Evolutionary conservation across 768 basidiomycete genomes (phyloP), one percentile per base, ranked within the genome.

Genomic region (Serpula lacrymans): DNA sequence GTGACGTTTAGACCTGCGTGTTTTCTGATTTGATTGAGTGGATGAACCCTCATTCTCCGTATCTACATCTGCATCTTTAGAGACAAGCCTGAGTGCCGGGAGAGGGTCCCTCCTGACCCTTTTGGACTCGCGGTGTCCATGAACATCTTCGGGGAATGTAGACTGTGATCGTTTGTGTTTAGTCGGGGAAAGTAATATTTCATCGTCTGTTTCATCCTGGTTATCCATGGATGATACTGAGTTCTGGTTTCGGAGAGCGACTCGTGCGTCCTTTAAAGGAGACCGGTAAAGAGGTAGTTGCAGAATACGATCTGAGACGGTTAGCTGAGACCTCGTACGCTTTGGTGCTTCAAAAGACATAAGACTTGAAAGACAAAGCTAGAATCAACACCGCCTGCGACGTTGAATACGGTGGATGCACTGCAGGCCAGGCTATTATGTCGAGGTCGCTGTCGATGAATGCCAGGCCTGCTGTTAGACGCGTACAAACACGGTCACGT

Each of bases 181-280:
- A 26, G 39, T 30, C 27, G 41, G 45, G 25, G 44, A 46, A 20
- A 77, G 57, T 22, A 74, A 57, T 22, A 72, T 58, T 50, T 77
- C 75, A 53, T 76, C 73, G 35, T 75, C 73, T 6, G 58, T 58
- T 13, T 42, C 37, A 17, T 28, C 29, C 25, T 12, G 33, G 37
- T 22, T 69, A 67, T 4, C 58, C 59, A 6, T 45, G n/a, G 29
- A 32, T 10, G 37, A 36, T 27, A 30, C 32, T 25, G 14, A 14
- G 6, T 13, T 41, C 18, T 34, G 8, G 4, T 21, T 18, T 38
- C 33, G 30, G 4, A 33, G 41, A 10, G 68, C 56, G 38, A 51
- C 67, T 35, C 69, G 67, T 36, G 77, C 77, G 51, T 67, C 63
- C 54, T 80, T 79, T 61, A 79, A 62, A 2, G 78, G 77, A 16